Evolutionary conservation across 2,329 filamentous ascomycete species (phyloP).

Genomic region (Dryadomyces quercivorus): DNA sequence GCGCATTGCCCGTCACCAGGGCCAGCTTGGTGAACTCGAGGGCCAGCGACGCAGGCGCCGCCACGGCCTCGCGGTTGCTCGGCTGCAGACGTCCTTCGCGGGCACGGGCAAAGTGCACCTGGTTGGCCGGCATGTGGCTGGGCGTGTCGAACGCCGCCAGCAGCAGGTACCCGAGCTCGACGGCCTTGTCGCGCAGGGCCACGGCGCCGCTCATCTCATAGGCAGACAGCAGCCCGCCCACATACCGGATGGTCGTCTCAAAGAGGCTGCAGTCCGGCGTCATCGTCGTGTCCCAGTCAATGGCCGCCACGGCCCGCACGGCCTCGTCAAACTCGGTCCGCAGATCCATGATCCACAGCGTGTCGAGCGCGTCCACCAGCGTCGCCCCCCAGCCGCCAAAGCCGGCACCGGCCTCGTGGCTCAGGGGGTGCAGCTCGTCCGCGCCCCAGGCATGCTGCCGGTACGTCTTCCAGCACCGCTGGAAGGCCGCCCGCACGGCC

Average conservation of each 20-base stretch:
- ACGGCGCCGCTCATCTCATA: slow-evolving; percentile 71
- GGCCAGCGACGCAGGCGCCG: slow-evolving; percentile 44
- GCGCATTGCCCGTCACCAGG: slow-evolving; percentile 54
- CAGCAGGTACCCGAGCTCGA: slow-evolving; percentile 66
- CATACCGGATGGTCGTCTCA: slow-evolving; percentile 81
- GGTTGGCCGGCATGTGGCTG: slow-evolving; percentile 51
- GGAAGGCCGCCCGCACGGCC: slow-evolving; percentile 13
- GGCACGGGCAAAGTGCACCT: slow-evolving; percentile 38
- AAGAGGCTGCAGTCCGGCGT: slow-evolving; percentile 52
- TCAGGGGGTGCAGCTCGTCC: slow-evolving; percentile 71
- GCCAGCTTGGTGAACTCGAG: slow-evolving; percentile 60
- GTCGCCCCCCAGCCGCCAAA: slow-evolving; percentile 91
- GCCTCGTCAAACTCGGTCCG: slow-evolving; percentile 70
- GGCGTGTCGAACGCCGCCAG: slow-evolving; percentile 81
- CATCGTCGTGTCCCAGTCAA: slow-evolving; percentile 62
- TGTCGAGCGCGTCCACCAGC: slow-evolving; percentile 70
- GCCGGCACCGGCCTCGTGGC: slow-evolving; percentile 57
- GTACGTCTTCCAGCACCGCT: slow-evolving; percentile 31
- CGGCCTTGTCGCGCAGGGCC: slow-evolving; percentile 62
- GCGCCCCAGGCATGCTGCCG: slow-evolving; percentile 61
- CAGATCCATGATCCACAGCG: slow-evolving; percentile 76
- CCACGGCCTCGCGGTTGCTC: slow-evolving; percentile 23
- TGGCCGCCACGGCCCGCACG: slow-evolving; percentile 53
- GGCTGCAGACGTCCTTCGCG: slow-evolving; percentile 21
- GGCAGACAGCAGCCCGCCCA: slow-evolving; percentile 73